Evolutionary conservation across 257 asterid species (phyloP).

Genomic region (Linaria vulgaris): DNA sequence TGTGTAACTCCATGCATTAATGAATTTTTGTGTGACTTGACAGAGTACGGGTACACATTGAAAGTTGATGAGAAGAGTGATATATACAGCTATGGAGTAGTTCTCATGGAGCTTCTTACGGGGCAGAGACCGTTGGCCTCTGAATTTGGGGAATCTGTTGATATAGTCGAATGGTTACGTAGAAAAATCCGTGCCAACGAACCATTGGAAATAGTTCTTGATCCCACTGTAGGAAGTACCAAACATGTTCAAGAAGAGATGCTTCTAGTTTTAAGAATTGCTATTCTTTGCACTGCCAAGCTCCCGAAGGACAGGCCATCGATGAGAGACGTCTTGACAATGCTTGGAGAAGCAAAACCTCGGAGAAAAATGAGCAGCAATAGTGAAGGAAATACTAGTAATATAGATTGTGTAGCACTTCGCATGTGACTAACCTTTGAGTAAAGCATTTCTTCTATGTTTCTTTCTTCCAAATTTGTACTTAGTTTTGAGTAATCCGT

Average conservation of each 20-base stretch:
- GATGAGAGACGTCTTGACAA: constrained; percentile 53
- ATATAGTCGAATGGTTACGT: constrained; percentile 48
- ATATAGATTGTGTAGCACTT: constrained; percentile 42
- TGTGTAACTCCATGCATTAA: not conserved
- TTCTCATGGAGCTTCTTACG: constrained; percentile 53
- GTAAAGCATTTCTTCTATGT: not conserved
- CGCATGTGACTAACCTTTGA: constrained; percentile 41
- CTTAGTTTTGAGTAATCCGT: constrained; percentile 8
- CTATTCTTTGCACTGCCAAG: constrained; percentile 51
- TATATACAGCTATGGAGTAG: constrained; percentile 59
- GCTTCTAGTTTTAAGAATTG: constrained; percentile 49
- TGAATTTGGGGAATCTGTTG: constrained; percentile 52
- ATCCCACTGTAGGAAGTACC: constrained; percentile 33
- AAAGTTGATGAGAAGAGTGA: constrained; percentile 63
- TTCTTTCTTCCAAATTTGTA: constrained; percentile 14
- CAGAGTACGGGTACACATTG: constrained; percentile 61
- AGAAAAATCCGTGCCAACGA: constrained; percentile 31
- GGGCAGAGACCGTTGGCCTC: constrained; percentile 51
- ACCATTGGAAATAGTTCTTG: constrained; percentile 41
- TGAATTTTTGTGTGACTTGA: constrained; percentile 2
- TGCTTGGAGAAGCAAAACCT: constrained; percentile 62
- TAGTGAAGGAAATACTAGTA: constrained; percentile 22
- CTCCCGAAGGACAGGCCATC: constrained; percentile 56
- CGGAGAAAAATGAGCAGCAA: constrained; percentile 43
- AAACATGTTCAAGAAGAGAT: constrained; percentile 58